phyloP scores from a whole-genome alignment of 2,329 filamentous ascomycete species.

The Venturia nashicola region DNA sequence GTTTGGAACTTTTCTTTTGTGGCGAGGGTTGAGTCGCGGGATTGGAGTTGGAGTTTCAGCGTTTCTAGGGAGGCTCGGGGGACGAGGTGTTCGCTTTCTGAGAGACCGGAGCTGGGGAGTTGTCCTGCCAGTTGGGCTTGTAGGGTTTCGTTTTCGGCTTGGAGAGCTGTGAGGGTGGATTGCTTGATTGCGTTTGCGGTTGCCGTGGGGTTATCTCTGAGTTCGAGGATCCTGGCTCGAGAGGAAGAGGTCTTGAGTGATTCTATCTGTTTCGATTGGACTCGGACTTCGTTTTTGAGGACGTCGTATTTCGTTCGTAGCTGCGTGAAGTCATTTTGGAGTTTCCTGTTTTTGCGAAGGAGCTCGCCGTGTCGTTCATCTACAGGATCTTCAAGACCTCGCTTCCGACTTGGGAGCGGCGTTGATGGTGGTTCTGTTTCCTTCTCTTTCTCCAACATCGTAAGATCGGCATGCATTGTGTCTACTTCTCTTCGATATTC shows the following conservation, averaged over 20 bases:
- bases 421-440: constrained; percentile 24
- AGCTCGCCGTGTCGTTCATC: constrained; percentile 70
- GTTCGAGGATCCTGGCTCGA: constrained; percentile 69
- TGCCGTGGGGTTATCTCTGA: constrained; percentile 86
- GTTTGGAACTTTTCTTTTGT: constrained; percentile 68
- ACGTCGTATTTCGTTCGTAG: constrained; percentile 59
- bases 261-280: constrained; percentile 60
- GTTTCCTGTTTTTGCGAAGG: constrained; percentile 72
- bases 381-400: constrained; percentile 41
- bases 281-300: constrained; percentile 62
- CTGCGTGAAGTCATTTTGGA: constrained; percentile 65
- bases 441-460: constrained; percentile 42
- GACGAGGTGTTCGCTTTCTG: constrained; percentile 45
- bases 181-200: constrained; percentile 76
- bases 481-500: constrained; percentile 75
- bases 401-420: constrained; percentile 41
- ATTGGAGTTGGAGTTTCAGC: constrained; percentile 61
- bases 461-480: constrained; percentile 60
- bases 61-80: constrained; percentile 67
- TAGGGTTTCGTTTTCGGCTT: constrained; percentile 74
- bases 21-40: constrained; percentile 36
- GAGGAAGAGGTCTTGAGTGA: constrained; percentile 49
- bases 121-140: constrained; percentile 49
- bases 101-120: constrained; percentile 12
- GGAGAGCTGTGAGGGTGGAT: constrained; percentile 62